phyloP scores from a whole-genome alignment of 495 filamentous ascomycete genomes.

The Lasiosphaeria hispida region DNA sequence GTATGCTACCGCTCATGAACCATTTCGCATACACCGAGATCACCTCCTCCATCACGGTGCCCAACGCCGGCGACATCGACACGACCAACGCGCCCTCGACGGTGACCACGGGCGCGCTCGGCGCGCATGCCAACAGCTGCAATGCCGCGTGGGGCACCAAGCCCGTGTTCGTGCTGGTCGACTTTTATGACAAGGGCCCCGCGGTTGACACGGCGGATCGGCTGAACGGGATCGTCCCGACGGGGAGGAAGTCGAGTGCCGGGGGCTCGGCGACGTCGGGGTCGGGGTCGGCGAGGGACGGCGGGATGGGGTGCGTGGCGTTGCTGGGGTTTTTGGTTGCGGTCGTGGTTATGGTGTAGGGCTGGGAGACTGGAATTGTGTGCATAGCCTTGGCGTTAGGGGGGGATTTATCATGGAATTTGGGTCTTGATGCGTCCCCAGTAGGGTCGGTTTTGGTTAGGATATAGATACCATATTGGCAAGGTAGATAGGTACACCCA shows the following conservation, averaged over 20 bases:
- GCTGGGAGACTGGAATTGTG: neutral
- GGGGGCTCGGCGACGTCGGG: neutral
- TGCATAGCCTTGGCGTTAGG: slow-evolving; percentile 4
- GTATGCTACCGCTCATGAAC: slow-evolving; percentile 63
- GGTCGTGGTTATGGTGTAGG: slow-evolving; percentile 24
- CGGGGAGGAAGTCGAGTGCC: slow-evolving; percentile 28
- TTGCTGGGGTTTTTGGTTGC: slow-evolving; percentile 34
- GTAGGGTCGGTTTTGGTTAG: neutral
- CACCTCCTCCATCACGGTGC: slow-evolving; percentile 54
- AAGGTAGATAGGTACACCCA: slow-evolving; percentile 3
- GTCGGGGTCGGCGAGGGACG: slow-evolving; percentile 8
- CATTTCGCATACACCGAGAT: slow-evolving; percentile 66
- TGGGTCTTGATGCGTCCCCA: neutral
- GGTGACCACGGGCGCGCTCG: slow-evolving; percentile 52
- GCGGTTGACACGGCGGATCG: slow-evolving; percentile 54
- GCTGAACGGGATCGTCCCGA: slow-evolving; percentile 53
- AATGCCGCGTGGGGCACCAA: slow-evolving; percentile 48
- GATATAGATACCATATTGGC: neutral
- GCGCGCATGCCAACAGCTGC: slow-evolving; percentile 55
- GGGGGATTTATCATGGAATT: neutral
- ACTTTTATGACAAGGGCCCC: slow-evolving; percentile 66
- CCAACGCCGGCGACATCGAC: slow-evolving; percentile 51
- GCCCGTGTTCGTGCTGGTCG: slow-evolving; percentile 62
- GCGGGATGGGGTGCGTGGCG: slow-evolving; percentile 20
- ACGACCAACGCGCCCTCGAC: slow-evolving; percentile 55